phyloP scores from a whole-genome alignment of 2,329 filamentous ascomycete genomes.

The Phyllosticta citribraziliensis region DNA sequence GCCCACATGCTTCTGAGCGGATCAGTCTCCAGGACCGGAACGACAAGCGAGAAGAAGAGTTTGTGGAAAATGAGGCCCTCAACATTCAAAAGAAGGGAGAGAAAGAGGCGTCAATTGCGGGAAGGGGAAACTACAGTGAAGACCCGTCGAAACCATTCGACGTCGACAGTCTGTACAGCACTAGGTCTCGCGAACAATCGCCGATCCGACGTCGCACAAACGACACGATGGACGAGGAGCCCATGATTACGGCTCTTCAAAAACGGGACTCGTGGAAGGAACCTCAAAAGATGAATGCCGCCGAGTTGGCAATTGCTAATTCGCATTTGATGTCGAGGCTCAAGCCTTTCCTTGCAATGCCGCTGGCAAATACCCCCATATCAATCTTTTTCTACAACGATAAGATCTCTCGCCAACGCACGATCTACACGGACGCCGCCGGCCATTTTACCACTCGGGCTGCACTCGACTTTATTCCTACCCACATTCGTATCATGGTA shows the following conservation, averaged over 20 bases:
- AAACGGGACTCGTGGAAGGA: conserved; percentile 42
- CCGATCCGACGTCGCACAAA: conserved; percentile 12
- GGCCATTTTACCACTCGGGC: conserved; percentile 80
- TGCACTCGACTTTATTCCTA: conserved; percentile 80
- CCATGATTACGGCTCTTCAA: conserved; percentile 27
- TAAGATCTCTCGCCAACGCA: conserved; percentile 68
- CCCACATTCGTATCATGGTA: conserved; percentile 76
- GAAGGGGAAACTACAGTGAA: conserved; percentile 66
- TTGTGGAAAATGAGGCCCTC: conserved; percentile 65
- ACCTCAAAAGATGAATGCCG: conserved; percentile 57
- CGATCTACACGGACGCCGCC: conserved; percentile 73
- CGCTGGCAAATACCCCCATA: conserved; percentile 65
- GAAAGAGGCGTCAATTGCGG: conserved; percentile 60
- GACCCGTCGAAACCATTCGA: conserved; percentile 40
- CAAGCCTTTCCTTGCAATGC: conserved; percentile 80
- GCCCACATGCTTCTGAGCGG: conserved; percentile 29
- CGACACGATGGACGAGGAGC: conserved; percentile 13
- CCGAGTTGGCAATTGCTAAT: conserved; percentile 72
- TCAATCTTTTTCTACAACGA: conserved; percentile 96
- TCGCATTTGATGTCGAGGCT: conserved; percentile 79
- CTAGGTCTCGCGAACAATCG: conserved; percentile 23
- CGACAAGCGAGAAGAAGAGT: conserved; percentile 49
- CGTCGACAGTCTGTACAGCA: conserved; percentile 28
- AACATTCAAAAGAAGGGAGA: conserved; percentile 65
- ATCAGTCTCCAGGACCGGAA: conserved; percentile 38